These are phyloP conservation scores for Boletus semigastroideus DNA, from an alignment of 1,284 basidiomycete species.

Conservation along the genomic window DNA sequence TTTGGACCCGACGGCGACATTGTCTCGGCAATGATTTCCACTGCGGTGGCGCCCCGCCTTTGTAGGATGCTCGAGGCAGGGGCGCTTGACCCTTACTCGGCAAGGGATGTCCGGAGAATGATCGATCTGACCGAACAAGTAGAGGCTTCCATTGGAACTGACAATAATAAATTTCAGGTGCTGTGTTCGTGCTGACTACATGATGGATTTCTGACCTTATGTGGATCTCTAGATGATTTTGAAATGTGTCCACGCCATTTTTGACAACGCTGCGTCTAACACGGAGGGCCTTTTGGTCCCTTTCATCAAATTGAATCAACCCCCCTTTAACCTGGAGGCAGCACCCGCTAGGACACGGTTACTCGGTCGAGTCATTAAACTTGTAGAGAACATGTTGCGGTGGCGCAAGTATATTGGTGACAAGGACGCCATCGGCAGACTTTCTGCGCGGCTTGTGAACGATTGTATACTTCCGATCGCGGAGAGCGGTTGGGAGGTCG, in stretches of 20 bases:
- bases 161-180: conserved; percentile 72
- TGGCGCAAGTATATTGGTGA: conserved; percentile 79
- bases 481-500: conserved; percentile 83
- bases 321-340: conserved; percentile 75
- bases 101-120: conserved; percentile 59
- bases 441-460: conserved; percentile 61
- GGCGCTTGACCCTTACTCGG: conserved; percentile 81
- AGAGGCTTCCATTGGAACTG: conserved; percentile 70
- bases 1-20: conserved; percentile 85
- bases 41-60: conserved; percentile 77
- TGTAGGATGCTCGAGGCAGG: conserved; percentile 70
- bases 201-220: conserved; percentile 11
- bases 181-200: conserved; percentile 5
- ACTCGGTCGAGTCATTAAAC: conserved; percentile 68
- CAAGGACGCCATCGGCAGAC: conserved; percentile 53
- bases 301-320: conserved; percentile 39
- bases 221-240: conserved; percentile 53
- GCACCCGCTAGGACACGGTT: conserved; percentile 72
- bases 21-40: conserved; percentile 86
- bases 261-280: conserved; percentile 55
- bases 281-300: conserved; percentile 47
- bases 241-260: conserved; percentile 59
- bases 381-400: conserved; percentile 67
- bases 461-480: conserved; percentile 67
- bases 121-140: conserved; percentile 82